Base-by-base conservation (phyloP, 2,329 filamentous ascomycete genomes). In the Colletotrichum sansevieriae region DNA sequence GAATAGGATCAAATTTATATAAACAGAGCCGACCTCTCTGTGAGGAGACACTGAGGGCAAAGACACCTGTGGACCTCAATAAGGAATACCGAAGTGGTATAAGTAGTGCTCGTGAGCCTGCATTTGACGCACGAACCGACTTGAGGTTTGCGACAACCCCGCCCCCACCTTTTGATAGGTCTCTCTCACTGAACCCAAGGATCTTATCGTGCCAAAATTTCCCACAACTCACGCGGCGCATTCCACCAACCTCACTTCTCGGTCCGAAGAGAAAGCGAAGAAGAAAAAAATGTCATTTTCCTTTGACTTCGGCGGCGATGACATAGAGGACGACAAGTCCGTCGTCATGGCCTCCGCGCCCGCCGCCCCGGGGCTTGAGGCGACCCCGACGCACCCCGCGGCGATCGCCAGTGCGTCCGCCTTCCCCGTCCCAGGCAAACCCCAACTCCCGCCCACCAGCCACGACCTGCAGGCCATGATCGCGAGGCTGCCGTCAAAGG, bases 401-500 rank as follows among this genome's bases (percentile, higher is more conserved):
- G 76, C 74, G 22, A 49, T 78, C 56, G 75, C 65, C 61, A 81
- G 83, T 71, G n/a, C 52, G 10, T 55, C 52, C 35, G 89, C 89
- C 15, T 91, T 91, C 73, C 89, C 89, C 5, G 85, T 91, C 25
- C 80, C 85, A 55, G 88, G 88, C 67, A 88, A 89, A 72, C 84
- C 88, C 63, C 83, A 89, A 61, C 83, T 91, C 4, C 83, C 84
- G 10, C 83, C 88, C 9, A 80, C 79, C n/a, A 77, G 76, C 56
- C 88, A 91, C 76, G 77, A 81, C 63, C 74, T 90, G 37, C 74
- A 78, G 18, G 74, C 80, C 3, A 83, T 91, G 76, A 78, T 91
- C n/a, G 78, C 82, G 3, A 79, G 79, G 64, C 83, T 95, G 52
- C 93, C 93, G 0, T 92, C 91, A 63, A 92, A 92, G 78, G 86